Base-by-base conservation (phyloP, 2,329 filamentous ascomycete species). In the Colletotrichum godetiae region DNA sequence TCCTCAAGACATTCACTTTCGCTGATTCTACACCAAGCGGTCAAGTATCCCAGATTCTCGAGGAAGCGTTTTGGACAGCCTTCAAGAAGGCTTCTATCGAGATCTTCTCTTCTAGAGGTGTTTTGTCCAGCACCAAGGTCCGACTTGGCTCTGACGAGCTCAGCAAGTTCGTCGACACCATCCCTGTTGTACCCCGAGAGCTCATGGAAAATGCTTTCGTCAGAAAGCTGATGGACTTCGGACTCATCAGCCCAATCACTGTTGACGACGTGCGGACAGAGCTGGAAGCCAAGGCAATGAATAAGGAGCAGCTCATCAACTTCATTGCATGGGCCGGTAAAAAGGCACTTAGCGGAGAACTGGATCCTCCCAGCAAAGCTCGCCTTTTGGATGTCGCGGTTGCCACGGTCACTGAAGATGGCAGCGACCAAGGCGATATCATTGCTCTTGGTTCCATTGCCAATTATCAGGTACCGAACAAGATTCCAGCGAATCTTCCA, bases 1-100 rank as follows among this genome's bases (percentile, higher is more conserved):
- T 93, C 3, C 88, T 97, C 73, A 94, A 94, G 76, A 96, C 97
- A 22, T 99, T 97, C 80, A 94, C 93, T 0, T 97, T 97, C 77
- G 89, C 88, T 49, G 94, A 98, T 79, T 98, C 97, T 1, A 98
- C 97, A 0, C 97, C 97, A 1, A 97, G 94, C 74, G 89, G 89
- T 0, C 89, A 94, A 73, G 93, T 98, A 24, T 94, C 95, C 0
- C 91, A 95, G 79, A 93, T 94, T 74, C 94, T 99, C 66, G 95
- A 98, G 79, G 94, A 98, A 82, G 94, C 95, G 0, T 99, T 99
- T 80, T 99, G 97, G 97, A 97, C 92, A 46, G 95, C 94, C 75
- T 97, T 94, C 79, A 92, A 91, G 80, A 93, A 92, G 75, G 91
- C 94, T 2, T 92, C 91, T 0, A 95, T 98, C 70, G 95, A 98